Evolutionary conservation across 2,329 filamentous ascomycete genomes (phyloP), one percentile per base, ranked within the genome.

Genomic region (Acephala macrosclerotiorum): DNA sequence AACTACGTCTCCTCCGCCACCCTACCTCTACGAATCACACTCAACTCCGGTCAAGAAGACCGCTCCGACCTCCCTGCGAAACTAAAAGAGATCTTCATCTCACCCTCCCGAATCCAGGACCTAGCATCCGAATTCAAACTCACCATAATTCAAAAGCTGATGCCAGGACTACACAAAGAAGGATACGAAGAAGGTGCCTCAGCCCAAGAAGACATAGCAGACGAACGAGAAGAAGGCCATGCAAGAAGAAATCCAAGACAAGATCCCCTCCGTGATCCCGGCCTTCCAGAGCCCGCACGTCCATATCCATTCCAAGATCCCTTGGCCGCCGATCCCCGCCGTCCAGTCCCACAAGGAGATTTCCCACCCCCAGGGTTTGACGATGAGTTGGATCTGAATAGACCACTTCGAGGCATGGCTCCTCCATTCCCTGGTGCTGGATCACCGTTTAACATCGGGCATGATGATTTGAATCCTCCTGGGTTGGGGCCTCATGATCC

Each of bases 281-380:
- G 78, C 35, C 80, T 82, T 45, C 89, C 87, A 47, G 77, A 80
- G 67, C 90, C 90, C 29, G 89, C 89, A 20, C 84, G 86, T 16
- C 91, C 91, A 3, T 86, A 89, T 69, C 91, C 91, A 0, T 88
- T 89, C 56, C 80, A 86, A 56, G 89, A 91, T 74, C 89, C 87
- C n/a, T 84, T 91, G 40, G 87, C 85, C 12, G 85, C 82, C 20
- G 85, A 86, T 16, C 88, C 85, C 0, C 82, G 86, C 49, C 83
- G 83, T 22, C 91, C 91, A 0, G 75, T 88, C 18, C 94, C 94
- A 0, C 80, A 85, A 0, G 89, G 84, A 11, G 92, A 94, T 70
- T 94, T 97, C 71, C 88, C 91, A 0, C 94, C 95, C 0, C 96
- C 96, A 0, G 93, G 88, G 22, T 98, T 98, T 71, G 96, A 98